phyloP scores from a whole-genome alignment of 2,329 filamentous ascomycete species.

The Trichocomaceae sp. region DNA sequence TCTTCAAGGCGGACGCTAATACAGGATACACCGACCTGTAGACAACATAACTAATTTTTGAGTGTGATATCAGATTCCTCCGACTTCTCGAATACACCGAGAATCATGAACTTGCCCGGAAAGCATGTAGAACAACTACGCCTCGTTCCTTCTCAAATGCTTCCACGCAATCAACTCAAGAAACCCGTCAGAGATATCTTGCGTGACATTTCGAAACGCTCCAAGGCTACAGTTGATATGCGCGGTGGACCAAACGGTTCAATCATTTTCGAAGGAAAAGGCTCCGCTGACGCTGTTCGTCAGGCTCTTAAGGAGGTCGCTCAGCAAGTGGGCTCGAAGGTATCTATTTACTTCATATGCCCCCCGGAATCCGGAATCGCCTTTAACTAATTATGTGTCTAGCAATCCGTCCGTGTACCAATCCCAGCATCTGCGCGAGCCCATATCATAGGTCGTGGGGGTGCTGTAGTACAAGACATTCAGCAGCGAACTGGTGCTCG shows the following conservation, averaged over 20 bases:
- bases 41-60: slow-evolving; percentile 16
- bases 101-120: slow-evolving; percentile 68
- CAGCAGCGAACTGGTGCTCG: slow-evolving; percentile 83
- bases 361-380: neutral
- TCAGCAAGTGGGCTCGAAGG: slow-evolving; percentile 78
- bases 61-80: slow-evolving; percentile 43
- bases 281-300: slow-evolving; percentile 74
- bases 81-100: slow-evolving; percentile 39
- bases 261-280: slow-evolving; percentile 76
- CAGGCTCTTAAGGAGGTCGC: slow-evolving; percentile 86
- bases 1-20: slow-evolving; percentile 17
- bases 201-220: slow-evolving; percentile 87
- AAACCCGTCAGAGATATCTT: slow-evolving; percentile 78
- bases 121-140: slow-evolving; percentile 71
- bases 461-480: slow-evolving; percentile 81
- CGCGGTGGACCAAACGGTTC: slow-evolving; percentile 64
- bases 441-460: slow-evolving; percentile 88
- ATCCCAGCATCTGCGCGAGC: slow-evolving; percentile 78
- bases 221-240: slow-evolving; percentile 77
- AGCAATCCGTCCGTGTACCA: slow-evolving; percentile 65
- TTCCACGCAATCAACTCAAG: slow-evolving; percentile 70
- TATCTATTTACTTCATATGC: slow-evolving; percentile 30
- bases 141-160: slow-evolving; percentile 68
- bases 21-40: slow-evolving; percentile 29
- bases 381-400: slow-evolving; percentile 11